Evolutionary conservation across 2,329 filamentous ascomycete genomes (phyloP), one percentile per base, ranked within the genome.

Genomic region (Aplosporella prunicola): DNA sequence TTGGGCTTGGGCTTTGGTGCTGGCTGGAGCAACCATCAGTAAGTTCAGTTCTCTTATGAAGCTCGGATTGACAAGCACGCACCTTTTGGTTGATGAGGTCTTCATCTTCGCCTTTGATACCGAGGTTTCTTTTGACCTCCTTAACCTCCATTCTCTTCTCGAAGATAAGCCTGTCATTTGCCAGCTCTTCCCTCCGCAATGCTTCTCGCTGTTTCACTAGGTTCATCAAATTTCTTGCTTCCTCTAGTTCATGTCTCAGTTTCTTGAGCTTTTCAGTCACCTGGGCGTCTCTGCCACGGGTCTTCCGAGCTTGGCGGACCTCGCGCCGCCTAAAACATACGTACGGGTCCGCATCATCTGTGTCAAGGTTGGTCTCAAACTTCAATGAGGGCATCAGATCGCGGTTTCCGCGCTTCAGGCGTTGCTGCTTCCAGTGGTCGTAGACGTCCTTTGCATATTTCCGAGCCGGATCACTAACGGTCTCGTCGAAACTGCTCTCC

Each of bases 251-350:
- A 50, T 81, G 81, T 39, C 91, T 80, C 53, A 98, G 67, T 57
- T 84, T 85, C 67, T 91, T 91, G 48, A 98, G 73, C 61, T 94
- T 95, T 57, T 98, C 91, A 38, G 83, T 85, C 51, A 89, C 86
- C 62, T 94, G 89, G 23, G 85, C 85, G 66, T 98, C 91, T 53
- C 91, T 79, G 49, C 85, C 86, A 54, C 91, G 76, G 24, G 91
- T 98, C 66, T 96, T 98, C 51, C 91, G 82, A 33, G 87, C 89
- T 58, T 93, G 86, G 41, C 91, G 81, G 31, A 93, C 84, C 62
- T 98, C 91, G 46, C 91, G 83, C 50, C 91, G 79, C 56, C 91
- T 78, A 74, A 98, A 98, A 64, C 91, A 98, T 52, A 98, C 88
- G 64, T 94, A 98, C 32, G 91, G 91, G 62, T 98, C 91, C 51